phyloP scores from a whole-genome alignment of 495 filamentous ascomycete genomes.

The Xylaria curta region DNA sequence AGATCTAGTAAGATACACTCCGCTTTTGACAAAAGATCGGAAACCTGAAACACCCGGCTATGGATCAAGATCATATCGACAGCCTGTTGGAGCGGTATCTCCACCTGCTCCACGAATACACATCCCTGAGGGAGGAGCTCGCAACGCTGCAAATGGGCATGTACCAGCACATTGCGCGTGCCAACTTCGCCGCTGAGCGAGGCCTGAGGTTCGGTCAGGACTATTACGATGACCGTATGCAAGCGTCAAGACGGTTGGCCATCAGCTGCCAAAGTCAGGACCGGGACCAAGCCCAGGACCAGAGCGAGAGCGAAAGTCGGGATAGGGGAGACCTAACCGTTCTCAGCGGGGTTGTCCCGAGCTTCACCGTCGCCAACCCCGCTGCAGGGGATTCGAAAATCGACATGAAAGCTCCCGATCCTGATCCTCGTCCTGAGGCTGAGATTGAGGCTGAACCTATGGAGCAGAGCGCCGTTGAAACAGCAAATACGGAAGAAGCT shows the following conservation, averaged over 20 bases:
- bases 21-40: background rate
- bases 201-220: slow-evolving; percentile 69
- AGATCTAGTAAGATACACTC: background rate
- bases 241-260: slow-evolving; percentile 55
- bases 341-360: slow-evolving; percentile 4
- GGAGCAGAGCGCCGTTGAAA: slow-evolving; percentile 21
- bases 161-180: slow-evolving; percentile 65
- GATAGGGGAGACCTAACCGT: background rate
- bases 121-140: slow-evolving; percentile 62
- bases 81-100: slow-evolving; percentile 73
- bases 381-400: slow-evolving; percentile 9
- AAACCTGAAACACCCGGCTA: slow-evolving; percentile 13
- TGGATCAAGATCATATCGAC: slow-evolving; percentile 61
- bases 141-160: slow-evolving; percentile 60
- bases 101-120: slow-evolving; percentile 71
- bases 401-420: background rate
- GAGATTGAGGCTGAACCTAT: slow-evolving; percentile 23
- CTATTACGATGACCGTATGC: slow-evolving; percentile 76
- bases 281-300: slow-evolving; percentile 29
- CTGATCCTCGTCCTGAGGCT: background rate
- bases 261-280: slow-evolving; percentile 30
- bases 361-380: slow-evolving; percentile 24
- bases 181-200: slow-evolving; percentile 71
- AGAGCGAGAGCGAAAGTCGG: background rate
- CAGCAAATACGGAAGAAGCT: background rate